A percentile compares a stretch with the other conserved stretches of the same genome.
Evolutionary conservation across 1,139 yeast species (phyloP).

Genomic region (Sugiyamaella novakii): DNA sequence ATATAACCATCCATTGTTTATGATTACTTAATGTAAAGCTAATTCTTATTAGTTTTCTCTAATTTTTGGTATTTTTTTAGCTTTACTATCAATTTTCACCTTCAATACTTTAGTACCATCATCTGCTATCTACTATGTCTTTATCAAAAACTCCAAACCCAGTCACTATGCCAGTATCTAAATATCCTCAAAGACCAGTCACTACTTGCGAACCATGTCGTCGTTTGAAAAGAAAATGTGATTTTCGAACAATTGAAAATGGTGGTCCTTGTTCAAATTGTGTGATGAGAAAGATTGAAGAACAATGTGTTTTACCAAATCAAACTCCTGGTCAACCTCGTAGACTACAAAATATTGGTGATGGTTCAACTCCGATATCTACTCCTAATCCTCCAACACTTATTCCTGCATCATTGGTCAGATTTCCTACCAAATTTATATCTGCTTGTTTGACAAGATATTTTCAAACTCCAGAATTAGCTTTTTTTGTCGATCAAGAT

Average conservation of each 20-base stretch:
- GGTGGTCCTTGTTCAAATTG: conserved; percentile 25
- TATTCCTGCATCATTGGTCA: neutral
- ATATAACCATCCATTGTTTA: too few species aligned
- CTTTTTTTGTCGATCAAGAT: conserved; percentile 17
- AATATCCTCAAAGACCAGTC: conserved; percentile 14
- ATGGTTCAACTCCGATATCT: neutral
- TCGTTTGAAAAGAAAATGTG: conserved; percentile 23
- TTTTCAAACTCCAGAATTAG: conserved; percentile 17
- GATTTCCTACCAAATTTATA: conserved; percentile 17
- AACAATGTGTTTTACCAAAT: conserved; percentile 28
- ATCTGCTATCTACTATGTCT: too few species aligned
- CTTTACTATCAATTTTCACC: too few species aligned
- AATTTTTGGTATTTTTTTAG: too few species aligned
- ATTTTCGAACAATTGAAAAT: conserved; percentile 17
- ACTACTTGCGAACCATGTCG: conserved; percentile 23
- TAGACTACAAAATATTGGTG: neutral
- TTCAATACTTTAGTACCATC: too few species aligned
- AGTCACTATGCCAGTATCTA: conserved; percentile 7
- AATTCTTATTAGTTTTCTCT: too few species aligned
- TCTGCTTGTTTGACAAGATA: conserved; percentile 14
- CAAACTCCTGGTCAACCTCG: neutral
- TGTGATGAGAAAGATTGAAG: conserved; percentile 22
- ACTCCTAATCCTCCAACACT: neutral
- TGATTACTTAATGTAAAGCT: too few species aligned
- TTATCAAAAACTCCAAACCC: too few species aligned